Evolutionary conservation across 306 rosid species (phyloP).

Genomic region (Abrus pulchellus): DNA sequence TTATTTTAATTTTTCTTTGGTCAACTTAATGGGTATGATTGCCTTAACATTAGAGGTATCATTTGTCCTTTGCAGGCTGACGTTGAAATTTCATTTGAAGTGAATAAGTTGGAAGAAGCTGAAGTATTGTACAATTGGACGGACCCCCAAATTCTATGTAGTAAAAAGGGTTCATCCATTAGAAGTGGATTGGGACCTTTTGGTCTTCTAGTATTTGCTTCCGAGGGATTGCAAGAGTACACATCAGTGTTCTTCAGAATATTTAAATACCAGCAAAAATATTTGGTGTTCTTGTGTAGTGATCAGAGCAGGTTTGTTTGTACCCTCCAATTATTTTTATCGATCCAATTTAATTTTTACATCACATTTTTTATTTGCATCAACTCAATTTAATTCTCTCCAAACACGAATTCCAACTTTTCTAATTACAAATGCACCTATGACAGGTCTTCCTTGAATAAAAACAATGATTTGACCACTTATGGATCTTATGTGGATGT

Average conservation of each 20-base stretch:
- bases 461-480: conserved; percentile 59
- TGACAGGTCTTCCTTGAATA: conserved; percentile 64
- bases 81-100: conserved; percentile 69
- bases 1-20: too few species aligned
- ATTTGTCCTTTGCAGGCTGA: conserved; percentile 73
- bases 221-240: conserved; percentile 72
- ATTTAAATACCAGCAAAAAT: conserved; percentile 56
- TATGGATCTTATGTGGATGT: conserved; percentile 67
- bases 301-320: conserved; percentile 79
- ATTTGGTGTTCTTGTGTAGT: conserved; percentile 74
- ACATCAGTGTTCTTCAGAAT: conserved; percentile 81
- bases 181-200: conserved; percentile 76
- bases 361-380: too few species aligned
- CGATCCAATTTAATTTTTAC: not conserved
- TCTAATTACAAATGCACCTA: not conserved
- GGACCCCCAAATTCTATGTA: conserved; percentile 72
- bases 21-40: not conserved
- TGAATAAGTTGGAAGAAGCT: conserved; percentile 55
- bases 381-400: not conserved
- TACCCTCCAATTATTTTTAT: not conserved
- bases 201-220: conserved; percentile 73
- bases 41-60: conserved; percentile 2
- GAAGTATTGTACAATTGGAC: conserved; percentile 59
- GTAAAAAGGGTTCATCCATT: conserved; percentile 59
- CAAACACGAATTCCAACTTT: not conserved